phyloP scores from a whole-genome alignment of 257 asterid genomes.

The Penstemon davidsonii region DNA sequence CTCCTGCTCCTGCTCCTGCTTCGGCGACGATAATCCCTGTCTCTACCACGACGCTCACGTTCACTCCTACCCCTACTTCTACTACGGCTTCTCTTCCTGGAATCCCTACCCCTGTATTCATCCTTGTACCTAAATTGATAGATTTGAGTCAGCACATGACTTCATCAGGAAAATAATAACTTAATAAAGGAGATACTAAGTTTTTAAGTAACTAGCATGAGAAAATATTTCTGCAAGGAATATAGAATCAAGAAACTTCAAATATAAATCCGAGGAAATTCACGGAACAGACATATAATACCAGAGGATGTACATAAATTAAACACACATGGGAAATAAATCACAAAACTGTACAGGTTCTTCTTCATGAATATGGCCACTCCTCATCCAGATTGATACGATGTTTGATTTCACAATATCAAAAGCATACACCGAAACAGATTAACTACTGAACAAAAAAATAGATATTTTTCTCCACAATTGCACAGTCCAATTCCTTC shows the following conservation, averaged over 20 bases:
- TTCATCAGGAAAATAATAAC: not conserved
- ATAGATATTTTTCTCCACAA: not conserved
- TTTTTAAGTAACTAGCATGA: not conserved
- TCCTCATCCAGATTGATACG: not conserved
- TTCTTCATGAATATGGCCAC: not conserved
- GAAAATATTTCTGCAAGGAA: not conserved
- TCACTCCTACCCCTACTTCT: conserved; percentile 76
- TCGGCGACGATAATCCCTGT: conserved; percentile 52
- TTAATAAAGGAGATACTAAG: not conserved
- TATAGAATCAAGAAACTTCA: not conserved
- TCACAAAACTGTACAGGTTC: not conserved
- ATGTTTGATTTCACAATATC: not conserved
- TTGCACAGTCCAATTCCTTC: not conserved
- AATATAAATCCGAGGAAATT: not conserved
- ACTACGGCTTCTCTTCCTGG: conserved; percentile 73
- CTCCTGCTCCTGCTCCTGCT: conserved; percentile 63
- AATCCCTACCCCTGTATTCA: conserved; percentile 62
- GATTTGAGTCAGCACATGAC: not conserved
- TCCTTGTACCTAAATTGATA: conserved; percentile 40
- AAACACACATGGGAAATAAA: not conserved
- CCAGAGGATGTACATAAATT: not conserved
- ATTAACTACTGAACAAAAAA: not conserved
- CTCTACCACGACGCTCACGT: conserved; percentile 72
- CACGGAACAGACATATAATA: not conserved
- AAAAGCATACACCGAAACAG: not conserved